Percentiles rank a stretch among this genome's conserved stretches.
Conservation (phyloP, 2,329 filamentous ascomycete genomes). For the Balansia obtecta region DNA sequence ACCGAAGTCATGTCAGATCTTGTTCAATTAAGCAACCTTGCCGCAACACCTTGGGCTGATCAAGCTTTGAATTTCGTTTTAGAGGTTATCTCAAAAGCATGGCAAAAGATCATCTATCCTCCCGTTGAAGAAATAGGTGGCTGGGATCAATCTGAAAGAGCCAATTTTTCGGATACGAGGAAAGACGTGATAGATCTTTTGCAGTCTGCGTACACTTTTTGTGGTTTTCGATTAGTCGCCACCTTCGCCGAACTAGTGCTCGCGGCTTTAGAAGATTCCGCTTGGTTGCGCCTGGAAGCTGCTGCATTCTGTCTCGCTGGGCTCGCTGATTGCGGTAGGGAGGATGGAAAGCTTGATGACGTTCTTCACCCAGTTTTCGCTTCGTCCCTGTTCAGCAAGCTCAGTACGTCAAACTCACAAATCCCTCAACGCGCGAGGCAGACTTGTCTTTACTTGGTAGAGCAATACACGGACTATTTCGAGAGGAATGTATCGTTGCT, state of each 20-base stretch:
- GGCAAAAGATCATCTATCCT: constrained; percentile 59
- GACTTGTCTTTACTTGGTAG: constrained; percentile 57
- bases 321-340: constrained; percentile 52
- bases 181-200: constrained; percentile 71
- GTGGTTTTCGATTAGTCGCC: constrained; percentile 41
- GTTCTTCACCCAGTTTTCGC: constrained; percentile 50
- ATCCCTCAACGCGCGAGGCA: constrained; percentile 53
- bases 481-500: constrained; percentile 54
- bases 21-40: constrained; percentile 36
- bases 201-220: constrained; percentile 54
- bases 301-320: constrained; percentile 51
- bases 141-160: constrained; percentile 60
- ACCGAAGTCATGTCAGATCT: constrained; percentile 55
- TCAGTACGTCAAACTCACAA: constrained; percentile 33
- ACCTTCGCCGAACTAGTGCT: constrained; percentile 45
- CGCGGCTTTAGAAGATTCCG: constrained; percentile 32
- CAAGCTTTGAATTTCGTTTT: constrained; percentile 47
- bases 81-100: constrained; percentile 52
- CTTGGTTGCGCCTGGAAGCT: constrained; percentile 49
- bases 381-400: constrained; percentile 42
- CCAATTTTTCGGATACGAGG: constrained; percentile 58
- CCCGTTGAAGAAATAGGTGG: constrained; percentile 39
- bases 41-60: constrained; percentile 41
- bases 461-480: constrained; percentile 66
- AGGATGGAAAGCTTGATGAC: constrained; percentile 44